These are phyloP conservation scores for Globisporangium perplexum DNA, from an alignment of 352 stramenopile species.

Conservation along the genomic window DNA sequence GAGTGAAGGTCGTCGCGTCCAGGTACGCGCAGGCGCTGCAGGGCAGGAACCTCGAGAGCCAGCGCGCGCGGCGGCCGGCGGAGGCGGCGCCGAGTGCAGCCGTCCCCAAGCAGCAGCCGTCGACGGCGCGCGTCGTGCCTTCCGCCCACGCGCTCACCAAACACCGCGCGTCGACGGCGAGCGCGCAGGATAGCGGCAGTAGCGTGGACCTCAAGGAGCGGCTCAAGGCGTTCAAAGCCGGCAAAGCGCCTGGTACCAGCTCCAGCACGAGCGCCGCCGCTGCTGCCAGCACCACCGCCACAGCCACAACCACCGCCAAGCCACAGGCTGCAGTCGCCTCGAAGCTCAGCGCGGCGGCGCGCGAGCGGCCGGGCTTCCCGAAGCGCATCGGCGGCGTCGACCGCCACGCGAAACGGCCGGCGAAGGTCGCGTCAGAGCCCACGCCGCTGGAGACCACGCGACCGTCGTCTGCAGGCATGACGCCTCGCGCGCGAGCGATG, in stretches of 20 bases:
- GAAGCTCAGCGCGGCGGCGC: slow-evolving; percentile 4
- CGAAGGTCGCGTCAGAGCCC: slow-evolving; percentile 9
- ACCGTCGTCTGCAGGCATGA: neutral
- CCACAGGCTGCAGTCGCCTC: neutral
- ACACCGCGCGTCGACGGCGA: neutral
- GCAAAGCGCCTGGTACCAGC: slow-evolving; percentile 12
- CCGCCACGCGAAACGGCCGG: slow-evolving; percentile 13
- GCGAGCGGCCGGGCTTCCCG: slow-evolving; percentile 12
- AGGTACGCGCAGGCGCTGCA: slow-evolving; percentile 52
- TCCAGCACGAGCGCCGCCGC: neutral
- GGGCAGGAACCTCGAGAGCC: slow-evolving; percentile 26
- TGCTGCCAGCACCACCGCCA: neutral
- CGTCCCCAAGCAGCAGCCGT: neutral
- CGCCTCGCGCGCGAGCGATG: neutral
- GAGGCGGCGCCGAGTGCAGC: neutral
- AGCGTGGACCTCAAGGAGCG: slow-evolving; percentile 30
- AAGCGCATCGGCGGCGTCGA: slow-evolving; percentile 13
- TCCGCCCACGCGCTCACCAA: slow-evolving; percentile 2
- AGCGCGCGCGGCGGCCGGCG: slow-evolving; percentile 3
- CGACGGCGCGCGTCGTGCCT: slow-evolving; percentile 5
- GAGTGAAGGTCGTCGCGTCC: slow-evolving; percentile 50
- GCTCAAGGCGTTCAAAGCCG: slow-evolving; percentile 34
- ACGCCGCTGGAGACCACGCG: slow-evolving; percentile 1
- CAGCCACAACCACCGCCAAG: neutral
- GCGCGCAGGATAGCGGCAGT: slow-evolving; percentile 1